Evolutionary conservation across 305 asterid species (phyloP), one percentile per base, ranked within the genome.

Genomic region (Rubia peregrina): DNA sequence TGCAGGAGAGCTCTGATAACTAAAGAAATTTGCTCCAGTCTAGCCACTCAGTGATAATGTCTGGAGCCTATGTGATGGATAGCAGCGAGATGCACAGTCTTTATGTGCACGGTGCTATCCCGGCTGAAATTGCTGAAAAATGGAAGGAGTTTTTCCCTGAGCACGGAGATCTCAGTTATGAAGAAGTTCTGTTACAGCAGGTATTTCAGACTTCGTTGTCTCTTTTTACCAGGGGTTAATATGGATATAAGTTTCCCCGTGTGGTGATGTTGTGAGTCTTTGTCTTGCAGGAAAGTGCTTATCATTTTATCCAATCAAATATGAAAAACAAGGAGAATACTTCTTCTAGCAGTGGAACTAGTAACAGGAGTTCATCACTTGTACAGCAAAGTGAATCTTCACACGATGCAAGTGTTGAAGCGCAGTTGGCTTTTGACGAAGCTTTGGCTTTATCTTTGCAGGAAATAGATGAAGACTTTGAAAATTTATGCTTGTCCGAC

Each of bases 131-230:
- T 65, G 95, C 95, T 55, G 90, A 82, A 72, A 85, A 87, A 78
- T 78, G 89, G 49, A 87, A 83, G 78, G 93, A 88, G 46, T 79
- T 87, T 61, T 87, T 82, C 77, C 96, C 96, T 7, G 97, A 92
- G 75, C 87, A 86, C 63, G 88, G 84, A 13, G 97, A 88, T 83
- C 88, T 90, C 17, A 79, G 88, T 68, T 83, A 69, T 66, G 96
- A 92, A 80, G 98, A 89, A 75, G 85, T 92, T 82, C 86, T 90
- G 68, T 70, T 87, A 76, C 84, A 87, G 75, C 98, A 92, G 98
- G 98, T 92, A 79, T 5, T 60, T 40, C 17, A 8, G 65, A 59
- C 67, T 70, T 19, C 16, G 5, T 0, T 6, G 13, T 76, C 71
- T 40, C 22, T 21, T 41, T 43, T 14, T 56, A 12, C 9, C 61